These are phyloP conservation scores for Echinosophora koreensis DNA, from an alignment of 306 rosid genomes.

Conservation along the genomic window DNA sequence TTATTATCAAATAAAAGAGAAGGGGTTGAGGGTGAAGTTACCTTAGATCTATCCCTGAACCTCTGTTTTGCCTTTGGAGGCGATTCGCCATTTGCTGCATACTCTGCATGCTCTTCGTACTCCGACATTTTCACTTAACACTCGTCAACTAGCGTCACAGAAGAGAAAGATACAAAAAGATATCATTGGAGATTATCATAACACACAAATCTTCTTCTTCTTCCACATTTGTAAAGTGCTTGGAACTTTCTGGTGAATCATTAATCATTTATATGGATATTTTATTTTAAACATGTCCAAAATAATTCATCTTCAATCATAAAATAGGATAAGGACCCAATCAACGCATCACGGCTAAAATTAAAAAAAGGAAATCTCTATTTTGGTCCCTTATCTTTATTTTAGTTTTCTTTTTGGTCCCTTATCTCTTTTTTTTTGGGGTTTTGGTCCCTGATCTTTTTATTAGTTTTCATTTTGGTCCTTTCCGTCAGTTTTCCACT, in stretches of 20 bases:
- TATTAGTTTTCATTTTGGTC: no score
- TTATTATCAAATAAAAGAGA: no score
- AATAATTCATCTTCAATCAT: no score
- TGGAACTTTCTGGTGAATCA: background rate
- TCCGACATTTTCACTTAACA: constrained; percentile 55
- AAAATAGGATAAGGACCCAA: no score
- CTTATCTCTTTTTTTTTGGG: no score
- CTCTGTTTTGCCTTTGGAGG: constrained; percentile 57
- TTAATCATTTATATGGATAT: background rate
- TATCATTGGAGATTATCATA: background rate
- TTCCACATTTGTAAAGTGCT: background rate
- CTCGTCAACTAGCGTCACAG: constrained; percentile 4
- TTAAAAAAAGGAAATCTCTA: no score
- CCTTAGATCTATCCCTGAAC: constrained; percentile 75
- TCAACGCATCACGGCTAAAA: no score
- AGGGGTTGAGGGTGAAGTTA: background rate
- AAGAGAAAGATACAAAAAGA: background rate
- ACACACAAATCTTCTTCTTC: background rate
- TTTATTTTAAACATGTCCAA: no score
- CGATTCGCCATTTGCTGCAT: constrained; percentile 56
- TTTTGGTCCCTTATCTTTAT: no score
- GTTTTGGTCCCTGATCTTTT: no score
- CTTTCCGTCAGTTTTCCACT: no score
- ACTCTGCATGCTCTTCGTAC: constrained; percentile 58
- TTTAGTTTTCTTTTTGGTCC: no score